phyloP scores from a whole-genome alignment of 345 rosid species.

The Acer campestre region DNA sequence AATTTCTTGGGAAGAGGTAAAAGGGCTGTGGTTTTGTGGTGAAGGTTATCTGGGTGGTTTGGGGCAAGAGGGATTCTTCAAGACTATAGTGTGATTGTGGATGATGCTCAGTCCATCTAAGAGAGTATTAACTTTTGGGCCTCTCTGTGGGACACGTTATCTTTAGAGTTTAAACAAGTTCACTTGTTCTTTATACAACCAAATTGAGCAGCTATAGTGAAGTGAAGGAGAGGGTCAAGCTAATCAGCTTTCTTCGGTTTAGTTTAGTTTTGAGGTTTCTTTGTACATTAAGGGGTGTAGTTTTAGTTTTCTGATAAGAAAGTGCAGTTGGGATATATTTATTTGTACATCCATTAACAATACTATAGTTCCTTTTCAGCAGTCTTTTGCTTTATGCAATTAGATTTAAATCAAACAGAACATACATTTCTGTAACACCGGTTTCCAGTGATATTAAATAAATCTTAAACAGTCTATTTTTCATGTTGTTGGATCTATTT shows the following conservation, averaged over 20 bases:
- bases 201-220: too few relatives aligned
- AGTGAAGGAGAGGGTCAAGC: too few relatives aligned
- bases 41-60: not conserved
- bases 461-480: not conserved
- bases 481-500: not conserved
- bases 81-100: not conserved
- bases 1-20: not conserved
- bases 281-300: too few relatives aligned
- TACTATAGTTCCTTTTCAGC: not conserved
- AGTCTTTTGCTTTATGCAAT: not conserved
- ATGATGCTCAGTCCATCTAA: not conserved
- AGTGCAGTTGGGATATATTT: not conserved
- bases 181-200: too few relatives aligned
- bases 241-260: too few relatives aligned
- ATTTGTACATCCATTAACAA: not conserved
- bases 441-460: not conserved
- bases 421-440: not conserved
- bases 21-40: not conserved
- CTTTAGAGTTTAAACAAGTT: too few relatives aligned
- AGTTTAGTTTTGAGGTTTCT: too few relatives aligned
- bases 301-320: not conserved
- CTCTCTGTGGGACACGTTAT: too few relatives aligned
- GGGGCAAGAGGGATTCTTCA: not conserved
- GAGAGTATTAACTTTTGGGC: not conserved
- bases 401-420: not conserved